Evolutionary conservation across 768 basidiomycete genomes (phyloP), one percentile per base, ranked within the genome.

Genomic region (Chalciporus pseudorubinellus): DNA sequence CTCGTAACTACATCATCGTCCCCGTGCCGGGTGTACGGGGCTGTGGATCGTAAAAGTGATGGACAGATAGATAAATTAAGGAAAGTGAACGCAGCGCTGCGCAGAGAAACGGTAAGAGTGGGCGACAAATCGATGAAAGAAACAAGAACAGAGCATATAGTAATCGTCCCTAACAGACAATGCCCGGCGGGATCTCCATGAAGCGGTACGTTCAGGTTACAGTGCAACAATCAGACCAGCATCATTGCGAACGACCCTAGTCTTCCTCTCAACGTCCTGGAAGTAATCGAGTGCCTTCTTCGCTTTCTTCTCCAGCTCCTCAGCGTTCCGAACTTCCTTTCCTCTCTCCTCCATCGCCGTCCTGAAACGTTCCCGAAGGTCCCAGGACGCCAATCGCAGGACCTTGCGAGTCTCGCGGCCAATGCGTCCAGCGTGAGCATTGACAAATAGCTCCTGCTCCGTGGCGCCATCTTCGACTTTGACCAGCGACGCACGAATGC

Each of bases 381-480:
- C 95, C 92, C 92, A 98, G 19, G 88, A 84, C 18, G 90, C 95
- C 26, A 93, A 69, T 43, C 95, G 77, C 52, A 99, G 73, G 41
- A 99, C 95, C 74, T 98, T 98, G 60, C 95, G 80, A 20, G 92
- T 90, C 78, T 98, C 95, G 33, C 83, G 76, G 46, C 83, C 74
- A 36, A 98, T 78, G 19, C 95, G 77, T 39, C 74, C 77, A 2
- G 81, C 78, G 63, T 98, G 86, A 2, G 72, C 75, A 50, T 84
- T 81, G 26, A 87, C 78, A 62, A 85, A 93, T 26, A 74, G 68
- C 46, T 82, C 76, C 42, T 81, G 79, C 29, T 74, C 70, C 20
- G 78, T 78, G 18, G 74, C 71, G 20, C 68, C 73, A 26, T 76
- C 76, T 39, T 74, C 74, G n/a, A 65, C 57, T 28, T 68, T 73